These are phyloP conservation scores for Cercospora citrullina DNA, from an alignment of 2,329 filamentous ascomycete species.

Conservation along the genomic window DNA sequence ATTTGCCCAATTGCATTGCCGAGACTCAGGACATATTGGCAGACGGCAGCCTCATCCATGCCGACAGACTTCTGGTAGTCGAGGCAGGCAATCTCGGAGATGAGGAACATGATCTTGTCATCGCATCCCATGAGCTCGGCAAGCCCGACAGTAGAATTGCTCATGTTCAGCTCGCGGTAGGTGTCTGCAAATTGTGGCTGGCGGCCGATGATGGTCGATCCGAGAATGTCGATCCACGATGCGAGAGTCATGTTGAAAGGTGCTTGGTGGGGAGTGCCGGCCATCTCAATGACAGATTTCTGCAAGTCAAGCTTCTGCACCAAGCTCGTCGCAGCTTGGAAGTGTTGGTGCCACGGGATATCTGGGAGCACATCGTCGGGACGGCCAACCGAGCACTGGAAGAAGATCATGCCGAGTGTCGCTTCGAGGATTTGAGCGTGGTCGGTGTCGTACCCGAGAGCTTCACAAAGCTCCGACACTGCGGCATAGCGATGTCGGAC, in stretches of 20 bases:
- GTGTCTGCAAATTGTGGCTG: slow-evolving; percentile 88
- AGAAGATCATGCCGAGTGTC: slow-evolving; percentile 91
- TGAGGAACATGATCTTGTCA: slow-evolving; percentile 95
- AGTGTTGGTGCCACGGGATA: slow-evolving; percentile 96
- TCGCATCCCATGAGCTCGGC: slow-evolving; percentile 97
- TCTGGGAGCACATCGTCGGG: slow-evolving; percentile 82
- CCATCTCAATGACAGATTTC: slow-evolving; percentile 56
- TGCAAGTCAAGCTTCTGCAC: slow-evolving; percentile 83
- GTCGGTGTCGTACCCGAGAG: slow-evolving; percentile 75
- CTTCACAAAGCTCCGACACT: slow-evolving; percentile 80
- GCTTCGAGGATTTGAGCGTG: slow-evolving; percentile 89
- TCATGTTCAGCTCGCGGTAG: slow-evolving; percentile 91
- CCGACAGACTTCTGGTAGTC: slow-evolving; percentile 82
- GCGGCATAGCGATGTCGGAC: slow-evolving; percentile 88
- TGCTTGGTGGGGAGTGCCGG: slow-evolving; percentile 54
- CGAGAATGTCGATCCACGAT: slow-evolving; percentile 95
- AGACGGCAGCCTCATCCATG: slow-evolving; percentile 82
- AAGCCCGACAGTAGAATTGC: slow-evolving; percentile 66
- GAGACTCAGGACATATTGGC: slow-evolving; percentile 84
- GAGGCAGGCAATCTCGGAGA: slow-evolving; percentile 94
- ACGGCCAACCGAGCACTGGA: slow-evolving; percentile 87
- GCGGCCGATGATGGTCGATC: slow-evolving; percentile 84
- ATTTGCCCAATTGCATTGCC: slow-evolving; percentile 83
- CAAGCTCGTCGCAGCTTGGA: slow-evolving; percentile 83
- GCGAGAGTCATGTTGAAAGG: slow-evolving; percentile 95